phyloP scores from a whole-genome alignment of 805 yeast genomes.

The Candida pseudofarinosa region DNA sequence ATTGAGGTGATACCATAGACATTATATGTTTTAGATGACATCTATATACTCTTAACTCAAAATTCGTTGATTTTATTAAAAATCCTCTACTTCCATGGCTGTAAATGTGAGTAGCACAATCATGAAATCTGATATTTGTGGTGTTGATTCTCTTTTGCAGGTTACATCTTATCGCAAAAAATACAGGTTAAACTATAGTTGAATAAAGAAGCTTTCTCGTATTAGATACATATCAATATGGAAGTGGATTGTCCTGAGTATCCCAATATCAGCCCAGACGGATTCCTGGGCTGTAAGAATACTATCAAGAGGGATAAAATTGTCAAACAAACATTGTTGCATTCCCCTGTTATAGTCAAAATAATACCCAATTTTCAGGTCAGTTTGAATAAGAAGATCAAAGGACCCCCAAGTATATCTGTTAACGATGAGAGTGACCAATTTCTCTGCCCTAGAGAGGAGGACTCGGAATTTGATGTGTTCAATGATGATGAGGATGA shows the following conservation, averaged over 20 bases:
- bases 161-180: background rate
- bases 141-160: background rate
- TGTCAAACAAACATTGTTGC: constrained; percentile 34
- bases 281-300: background rate
- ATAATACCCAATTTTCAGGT: constrained; percentile 34
- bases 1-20: constrained; percentile 13
- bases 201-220: too few relatives aligned
- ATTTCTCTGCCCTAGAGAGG: constrained; percentile 24
- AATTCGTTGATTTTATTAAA: background rate
- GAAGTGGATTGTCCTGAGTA: constrained; percentile 9
- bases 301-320: constrained; percentile 8
- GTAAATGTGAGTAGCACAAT: background rate
- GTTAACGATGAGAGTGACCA: constrained; percentile 37
- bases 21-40: constrained; percentile 14
- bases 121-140: background rate
- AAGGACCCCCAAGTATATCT: constrained; percentile 31
- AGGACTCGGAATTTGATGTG: constrained; percentile 37
- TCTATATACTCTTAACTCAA: background rate
- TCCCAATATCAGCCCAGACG: constrained; percentile 9
- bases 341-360: constrained; percentile 35
- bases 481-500: constrained; percentile 35
- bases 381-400: constrained; percentile 23
- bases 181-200: background rate
- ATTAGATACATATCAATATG: constrained; percentile 7
- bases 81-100: background rate